These are phyloP conservation scores for Ophiosphaerella korrae DNA, from an alignment of 2,329 filamentous ascomycete species.

Conservation along the genomic window DNA sequence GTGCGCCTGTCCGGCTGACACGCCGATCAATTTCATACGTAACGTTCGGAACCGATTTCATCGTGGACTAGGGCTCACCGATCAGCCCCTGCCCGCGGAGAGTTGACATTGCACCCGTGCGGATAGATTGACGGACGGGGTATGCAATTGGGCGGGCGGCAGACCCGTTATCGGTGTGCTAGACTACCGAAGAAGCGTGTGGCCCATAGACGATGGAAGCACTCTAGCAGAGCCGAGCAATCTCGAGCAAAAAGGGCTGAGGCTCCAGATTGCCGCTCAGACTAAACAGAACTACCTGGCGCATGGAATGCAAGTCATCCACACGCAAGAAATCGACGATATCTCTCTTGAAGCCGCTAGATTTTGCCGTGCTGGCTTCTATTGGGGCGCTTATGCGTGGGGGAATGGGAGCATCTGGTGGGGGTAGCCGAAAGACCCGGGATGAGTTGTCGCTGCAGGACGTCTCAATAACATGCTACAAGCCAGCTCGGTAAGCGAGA, in stretches of 20 bases:
- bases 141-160: conserved; percentile 12
- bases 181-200: neutral
- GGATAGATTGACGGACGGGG: conserved; percentile 17
- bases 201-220: neutral
- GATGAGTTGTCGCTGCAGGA: conserved; percentile 5
- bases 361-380: too few relatives aligned
- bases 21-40: neutral
- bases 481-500: neutral
- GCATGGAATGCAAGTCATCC: too few relatives aligned
- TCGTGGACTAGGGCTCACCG: conserved; percentile 1
- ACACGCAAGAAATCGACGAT: too few relatives aligned
- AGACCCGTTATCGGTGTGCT: conserved; percentile 3
- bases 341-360: neutral
- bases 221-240: too few relatives aligned
- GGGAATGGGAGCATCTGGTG: conserved; percentile 5
- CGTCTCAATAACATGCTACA: conserved; percentile 2
- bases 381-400: neutral
- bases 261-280: neutral
- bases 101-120: conserved; percentile 7
- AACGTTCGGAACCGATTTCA: neutral
- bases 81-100: neutral
- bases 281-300: too few relatives aligned
- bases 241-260: neutral
- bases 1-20: neutral
- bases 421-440: conserved; percentile 9